A percentile compares a stretch with the other conserved stretches of the same genome.
phyloP scores from a whole-genome alignment of 805 yeast species.

The Myxozyma melibiosi region DNA sequence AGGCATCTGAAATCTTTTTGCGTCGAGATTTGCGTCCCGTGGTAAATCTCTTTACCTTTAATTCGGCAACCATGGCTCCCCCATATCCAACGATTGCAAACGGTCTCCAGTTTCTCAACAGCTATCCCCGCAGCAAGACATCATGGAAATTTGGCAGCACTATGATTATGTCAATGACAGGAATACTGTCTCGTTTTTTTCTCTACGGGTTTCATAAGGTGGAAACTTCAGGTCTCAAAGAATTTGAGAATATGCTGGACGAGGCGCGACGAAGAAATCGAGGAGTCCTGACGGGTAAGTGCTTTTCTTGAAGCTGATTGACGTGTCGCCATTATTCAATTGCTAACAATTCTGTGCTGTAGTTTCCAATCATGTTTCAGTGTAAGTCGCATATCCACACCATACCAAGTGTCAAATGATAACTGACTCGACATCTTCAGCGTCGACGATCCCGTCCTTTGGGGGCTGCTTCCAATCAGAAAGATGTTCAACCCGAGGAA shows the following conservation, averaged over 20 bases:
- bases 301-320: constrained; percentile 75
- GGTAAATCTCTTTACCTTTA: no score
- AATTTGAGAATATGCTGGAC: constrained; percentile 64
- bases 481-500: constrained; percentile 62
- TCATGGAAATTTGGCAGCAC: constrained; percentile 72
- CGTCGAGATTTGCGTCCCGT: no score
- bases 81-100: constrained; percentile 7
- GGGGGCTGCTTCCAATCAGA: constrained; percentile 82
- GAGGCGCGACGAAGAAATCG: constrained; percentile 68
- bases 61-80: no score
- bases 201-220: constrained; percentile 67
- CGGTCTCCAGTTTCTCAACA: constrained; percentile 69
- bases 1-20: no score
- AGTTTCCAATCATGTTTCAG: constrained; percentile 35
- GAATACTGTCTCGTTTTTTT: constrained; percentile 63
- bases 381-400: constrained; percentile 17
- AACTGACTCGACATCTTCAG: constrained; percentile 29
- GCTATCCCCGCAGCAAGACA: constrained; percentile 60
- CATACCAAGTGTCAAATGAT: background rate
- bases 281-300: constrained; percentile 61
- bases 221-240: constrained; percentile 60
- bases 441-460: constrained; percentile 88
- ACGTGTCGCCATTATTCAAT: background rate
- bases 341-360: background rate
- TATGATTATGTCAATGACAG: constrained; percentile 66